These are phyloP conservation scores for Penicillium sp. DNA, from an alignment of 2,329 filamentous ascomycete genomes.

Conservation along the genomic window DNA sequence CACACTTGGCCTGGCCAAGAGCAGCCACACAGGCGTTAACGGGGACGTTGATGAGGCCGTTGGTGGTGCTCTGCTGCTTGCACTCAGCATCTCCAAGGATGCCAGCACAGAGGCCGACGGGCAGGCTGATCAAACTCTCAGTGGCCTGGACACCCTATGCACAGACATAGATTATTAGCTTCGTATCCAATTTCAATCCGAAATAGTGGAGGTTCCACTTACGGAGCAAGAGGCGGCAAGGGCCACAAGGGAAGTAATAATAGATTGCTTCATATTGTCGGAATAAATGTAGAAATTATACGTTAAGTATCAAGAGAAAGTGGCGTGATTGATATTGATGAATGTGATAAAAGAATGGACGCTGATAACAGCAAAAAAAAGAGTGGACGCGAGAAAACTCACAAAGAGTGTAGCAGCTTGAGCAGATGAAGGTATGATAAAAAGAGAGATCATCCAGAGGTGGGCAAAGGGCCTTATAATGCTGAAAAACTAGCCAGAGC, in stretches of 20 bases:
- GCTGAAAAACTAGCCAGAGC: neutral
- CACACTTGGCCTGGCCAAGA: slow-evolving; percentile 26
- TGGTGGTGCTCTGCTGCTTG: slow-evolving; percentile 18
- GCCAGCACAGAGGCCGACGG: slow-evolving; percentile 27
- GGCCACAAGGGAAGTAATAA: neutral
- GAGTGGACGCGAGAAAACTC: neutral
- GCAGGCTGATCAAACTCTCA: slow-evolving; percentile 24
- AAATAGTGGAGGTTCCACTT: neutral
- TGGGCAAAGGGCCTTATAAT: neutral
- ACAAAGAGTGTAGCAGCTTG: neutral
- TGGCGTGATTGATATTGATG: neutral
- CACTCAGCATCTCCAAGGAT: slow-evolving; percentile 29
- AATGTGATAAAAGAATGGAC: neutral
- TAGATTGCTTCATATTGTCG: neutral
- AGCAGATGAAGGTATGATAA: neutral
- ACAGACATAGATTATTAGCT: neutral
- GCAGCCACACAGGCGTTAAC: slow-evolving; percentile 24
- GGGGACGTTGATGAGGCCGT: slow-evolving; percentile 27
- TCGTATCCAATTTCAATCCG: neutral
- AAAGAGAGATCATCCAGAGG: neutral
- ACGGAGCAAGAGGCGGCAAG: neutral
- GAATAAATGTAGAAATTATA: neutral
- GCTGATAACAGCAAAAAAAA: neutral
- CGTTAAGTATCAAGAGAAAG: neutral
- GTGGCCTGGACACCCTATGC: neutral